phyloP scores from a whole-genome alignment of 331 rosid species.

The Stylosanthes scabra region DNA sequence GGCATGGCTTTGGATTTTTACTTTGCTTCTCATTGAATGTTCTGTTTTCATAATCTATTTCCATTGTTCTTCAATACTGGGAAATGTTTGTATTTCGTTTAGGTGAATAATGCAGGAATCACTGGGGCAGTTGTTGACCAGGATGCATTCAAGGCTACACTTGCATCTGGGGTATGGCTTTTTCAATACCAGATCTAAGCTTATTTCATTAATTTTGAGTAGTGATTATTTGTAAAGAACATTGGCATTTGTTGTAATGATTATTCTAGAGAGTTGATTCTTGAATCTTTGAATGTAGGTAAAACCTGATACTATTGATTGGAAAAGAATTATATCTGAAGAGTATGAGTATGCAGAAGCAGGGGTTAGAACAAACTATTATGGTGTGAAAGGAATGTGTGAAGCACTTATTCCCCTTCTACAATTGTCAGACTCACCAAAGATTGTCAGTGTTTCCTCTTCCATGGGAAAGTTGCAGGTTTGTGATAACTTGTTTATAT shows the following conservation, averaged over 20 bases:
- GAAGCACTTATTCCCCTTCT: too few species aligned
- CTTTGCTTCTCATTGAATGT: not conserved
- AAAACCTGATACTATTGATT: not conserved
- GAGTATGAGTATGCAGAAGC: conserved; percentile 16
- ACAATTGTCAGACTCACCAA: too few species aligned
- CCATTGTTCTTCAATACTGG: not conserved
- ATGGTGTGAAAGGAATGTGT: too few species aligned
- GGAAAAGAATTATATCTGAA: conserved; percentile 14
- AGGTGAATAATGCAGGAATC: conserved; percentile 65
- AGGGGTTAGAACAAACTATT: not conserved
- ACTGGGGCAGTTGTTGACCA: conserved; percentile 23
- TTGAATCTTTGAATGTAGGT: conserved; percentile 24
- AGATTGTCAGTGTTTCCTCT: too few species aligned
- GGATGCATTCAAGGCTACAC: conserved; percentile 31
- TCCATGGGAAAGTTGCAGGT: too few species aligned
- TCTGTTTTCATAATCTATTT: not conserved
- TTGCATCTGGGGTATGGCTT: conserved; percentile 37
- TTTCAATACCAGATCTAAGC: not conserved
- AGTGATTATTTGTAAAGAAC: not conserved
- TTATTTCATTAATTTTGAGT: not conserved
- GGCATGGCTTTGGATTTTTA: not conserved
- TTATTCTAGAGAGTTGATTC: not conserved
- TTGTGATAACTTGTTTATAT: too few species aligned
- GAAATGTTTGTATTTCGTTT: not conserved
- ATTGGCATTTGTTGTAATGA: not conserved